Base-by-base conservation (phyloP, 1,284 basidiomycete genomes). In the Xerocomus cyaneibrunnescens region DNA sequence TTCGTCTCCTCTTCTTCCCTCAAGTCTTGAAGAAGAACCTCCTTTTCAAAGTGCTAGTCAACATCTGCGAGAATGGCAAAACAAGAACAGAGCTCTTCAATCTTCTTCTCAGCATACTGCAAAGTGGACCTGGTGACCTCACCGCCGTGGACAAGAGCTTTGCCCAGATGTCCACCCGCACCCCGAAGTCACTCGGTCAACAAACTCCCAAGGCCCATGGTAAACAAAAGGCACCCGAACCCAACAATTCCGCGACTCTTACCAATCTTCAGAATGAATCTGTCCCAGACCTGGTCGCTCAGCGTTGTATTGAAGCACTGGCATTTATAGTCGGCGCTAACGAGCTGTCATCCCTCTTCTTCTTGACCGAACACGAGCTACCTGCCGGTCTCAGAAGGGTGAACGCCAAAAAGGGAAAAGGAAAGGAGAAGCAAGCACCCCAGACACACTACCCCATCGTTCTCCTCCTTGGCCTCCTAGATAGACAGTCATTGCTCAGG, bases 1-100 rank as follows among this genome's bases (percentile, higher is more conserved):
- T 98, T 30, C 87, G 96, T 30, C 80, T 99, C 8, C 82, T 99
- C 19, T 99, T 98, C 80, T 98, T 95, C 80, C 97, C 96, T 7
- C 91, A 98, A 61, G 87, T 94, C 36, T 76, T 93, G 55, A 87
- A 86, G 71, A 92, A 94, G 73, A 89, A 84, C 35, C 75, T 89
- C 21, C 78, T 99, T 19, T 91, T 94, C 72, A 90, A 91, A 67
- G 89, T 98, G 2, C 83, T 99, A 25, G 87, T 92, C 57, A 96
- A 99, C 67, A 78, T 99, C 5, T 98, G 94, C 70, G 94, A 99
- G 74, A 99, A 99, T 68, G 77, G 84, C 3, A 93, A 90, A 67
- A 96, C 95, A 2, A 83, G 96, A 19, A 85, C 84, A 3, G 97
- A 99, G 62, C 78, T 99, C 25, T 90, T 99, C 75, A 95, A 94